These are phyloP conservation scores for Picochlorum sp. DNA, from an alignment of 139 green algal genomes.

Conservation along the genomic window DNA sequence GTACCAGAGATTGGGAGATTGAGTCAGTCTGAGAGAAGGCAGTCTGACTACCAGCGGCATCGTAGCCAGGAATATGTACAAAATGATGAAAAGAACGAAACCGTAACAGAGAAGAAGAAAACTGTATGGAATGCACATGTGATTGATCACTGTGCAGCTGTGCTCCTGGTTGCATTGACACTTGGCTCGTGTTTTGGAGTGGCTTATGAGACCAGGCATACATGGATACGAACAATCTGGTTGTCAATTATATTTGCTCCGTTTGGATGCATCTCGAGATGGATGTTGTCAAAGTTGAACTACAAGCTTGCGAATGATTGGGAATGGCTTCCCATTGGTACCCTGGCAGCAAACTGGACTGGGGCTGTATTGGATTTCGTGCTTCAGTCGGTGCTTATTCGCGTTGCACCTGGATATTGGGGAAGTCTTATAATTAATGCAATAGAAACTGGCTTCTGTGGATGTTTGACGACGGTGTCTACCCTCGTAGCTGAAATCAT, in stretches of 20 bases:
- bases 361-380: conserved; percentile 43
- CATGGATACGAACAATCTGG: conserved; percentile 19
- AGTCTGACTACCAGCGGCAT: not conserved
- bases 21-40: not conserved
- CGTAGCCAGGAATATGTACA: not conserved
- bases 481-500: conserved; percentile 71
- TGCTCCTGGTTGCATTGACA: conserved; percentile 17
- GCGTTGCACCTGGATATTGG: conserved; percentile 23
- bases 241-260: conserved; percentile 33
- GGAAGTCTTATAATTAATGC: conserved; percentile 9
- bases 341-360: conserved; percentile 61
- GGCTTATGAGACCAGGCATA: conserved; percentile 15
- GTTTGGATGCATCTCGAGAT: conserved; percentile 42
- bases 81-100: not conserved
- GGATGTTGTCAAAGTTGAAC: conserved; percentile 56
- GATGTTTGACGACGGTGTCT: conserved; percentile 69
- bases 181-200: conserved; percentile 3
- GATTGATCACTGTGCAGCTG: conserved; percentile 8
- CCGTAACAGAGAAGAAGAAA: not conserved
- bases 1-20: conserved; percentile 4
- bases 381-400: conserved; percentile 21
- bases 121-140: not conserved
- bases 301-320: conserved; percentile 16
- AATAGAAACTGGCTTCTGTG: conserved; percentile 47
- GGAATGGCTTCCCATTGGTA: conserved; percentile 64